phyloP scores from a whole-genome alignment of 2,329 filamentous ascomycete genomes.

The Arthrobotrys sphaeroides region DNA sequence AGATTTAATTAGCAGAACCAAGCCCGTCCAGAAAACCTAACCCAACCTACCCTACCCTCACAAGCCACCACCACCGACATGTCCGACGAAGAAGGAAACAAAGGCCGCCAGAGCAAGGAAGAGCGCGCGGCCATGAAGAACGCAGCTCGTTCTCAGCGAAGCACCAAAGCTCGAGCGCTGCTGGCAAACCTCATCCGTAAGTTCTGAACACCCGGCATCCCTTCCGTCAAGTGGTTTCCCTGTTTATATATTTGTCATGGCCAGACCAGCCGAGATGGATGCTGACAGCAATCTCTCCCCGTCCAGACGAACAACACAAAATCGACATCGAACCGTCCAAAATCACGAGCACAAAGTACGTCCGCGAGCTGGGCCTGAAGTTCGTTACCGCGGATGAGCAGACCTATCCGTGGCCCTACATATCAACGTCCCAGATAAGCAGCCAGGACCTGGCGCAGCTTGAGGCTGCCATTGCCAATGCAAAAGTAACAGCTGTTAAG shows the following conservation, averaged over 20 bases:
- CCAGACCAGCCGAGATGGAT: slow-evolving; percentile 33
- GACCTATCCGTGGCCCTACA: slow-evolving; percentile 48
- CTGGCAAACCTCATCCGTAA: slow-evolving; percentile 47
- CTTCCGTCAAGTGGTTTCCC: slow-evolving; percentile 1
- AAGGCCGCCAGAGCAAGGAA: slow-evolving; percentile 53
- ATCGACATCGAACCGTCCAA: slow-evolving; percentile 51
- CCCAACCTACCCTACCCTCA: slow-evolving; percentile 19
- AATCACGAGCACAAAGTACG: slow-evolving; percentile 52
- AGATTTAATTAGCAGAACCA: slow-evolving; percentile 31
- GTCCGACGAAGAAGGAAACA: slow-evolving; percentile 52
- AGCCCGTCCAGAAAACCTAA: slow-evolving; percentile 22
- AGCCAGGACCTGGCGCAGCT: slow-evolving; percentile 46
- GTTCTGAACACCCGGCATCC: background rate
- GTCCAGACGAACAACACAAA: slow-evolving; percentile 52
- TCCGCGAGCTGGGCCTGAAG: slow-evolving; percentile 47
- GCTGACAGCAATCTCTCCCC: slow-evolving; percentile 29
- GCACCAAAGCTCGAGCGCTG: slow-evolving; percentile 33
- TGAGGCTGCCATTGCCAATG: slow-evolving; percentile 42
- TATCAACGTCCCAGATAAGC: slow-evolving; percentile 51
- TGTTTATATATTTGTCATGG: slow-evolving; percentile 52
- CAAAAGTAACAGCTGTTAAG: slow-evolving; percentile 48
- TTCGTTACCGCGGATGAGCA: slow-evolving; percentile 50
- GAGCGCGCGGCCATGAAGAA: slow-evolving; percentile 53
- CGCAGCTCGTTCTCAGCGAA: slow-evolving; percentile 48
- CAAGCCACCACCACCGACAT: slow-evolving; percentile 24